Evolutionary conservation across 1,284 basidiomycete genomes (phyloP).

Genomic region (Malassezia cuniculi): DNA sequence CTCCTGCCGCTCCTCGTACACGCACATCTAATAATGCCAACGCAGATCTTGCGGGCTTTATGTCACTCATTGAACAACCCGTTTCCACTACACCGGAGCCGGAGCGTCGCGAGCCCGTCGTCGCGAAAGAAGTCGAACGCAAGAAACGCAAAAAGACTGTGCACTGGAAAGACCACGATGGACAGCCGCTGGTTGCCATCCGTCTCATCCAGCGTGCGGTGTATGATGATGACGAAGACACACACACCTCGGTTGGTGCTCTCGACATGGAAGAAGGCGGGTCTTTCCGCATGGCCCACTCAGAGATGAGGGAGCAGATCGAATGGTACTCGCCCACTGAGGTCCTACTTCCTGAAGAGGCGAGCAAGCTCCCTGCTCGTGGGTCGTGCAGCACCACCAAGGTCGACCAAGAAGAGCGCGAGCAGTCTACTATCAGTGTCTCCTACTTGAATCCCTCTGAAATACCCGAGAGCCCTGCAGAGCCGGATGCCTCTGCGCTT

Average conservation of each 20-base stretch:
- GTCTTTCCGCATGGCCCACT: constrained; percentile 21
- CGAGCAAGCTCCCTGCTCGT: not conserved
- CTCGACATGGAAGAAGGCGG: constrained; percentile 24
- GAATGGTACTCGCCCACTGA: constrained; percentile 20
- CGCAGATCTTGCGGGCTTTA: constrained; percentile 14
- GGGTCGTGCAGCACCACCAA: constrained; percentile 8
- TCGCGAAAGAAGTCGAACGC: constrained; percentile 1
- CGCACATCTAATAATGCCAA: no score
- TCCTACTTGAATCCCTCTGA: not conserved
- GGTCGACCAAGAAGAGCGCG: constrained; percentile 9
- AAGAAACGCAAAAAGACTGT: constrained; percentile 24
- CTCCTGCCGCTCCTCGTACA: no score
- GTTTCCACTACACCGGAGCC: not conserved
- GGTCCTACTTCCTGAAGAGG: not conserved
- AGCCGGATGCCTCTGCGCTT: constrained; percentile 6
- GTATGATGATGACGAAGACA: constrained; percentile 20
- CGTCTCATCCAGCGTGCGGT: constrained; percentile 24
- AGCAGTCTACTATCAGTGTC: not conserved
- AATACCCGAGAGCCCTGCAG: constrained; percentile 7
- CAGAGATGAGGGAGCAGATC: constrained; percentile 27
- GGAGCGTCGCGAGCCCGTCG: not conserved
- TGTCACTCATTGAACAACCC: constrained; percentile 15
- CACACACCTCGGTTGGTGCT: constrained; percentile 1
- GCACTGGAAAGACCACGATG: constrained; percentile 22
- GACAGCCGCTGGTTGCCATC: constrained; percentile 18